Base-by-base conservation (phyloP, 73 alveolate species). In the Paramecium octaurelia region DNA sequence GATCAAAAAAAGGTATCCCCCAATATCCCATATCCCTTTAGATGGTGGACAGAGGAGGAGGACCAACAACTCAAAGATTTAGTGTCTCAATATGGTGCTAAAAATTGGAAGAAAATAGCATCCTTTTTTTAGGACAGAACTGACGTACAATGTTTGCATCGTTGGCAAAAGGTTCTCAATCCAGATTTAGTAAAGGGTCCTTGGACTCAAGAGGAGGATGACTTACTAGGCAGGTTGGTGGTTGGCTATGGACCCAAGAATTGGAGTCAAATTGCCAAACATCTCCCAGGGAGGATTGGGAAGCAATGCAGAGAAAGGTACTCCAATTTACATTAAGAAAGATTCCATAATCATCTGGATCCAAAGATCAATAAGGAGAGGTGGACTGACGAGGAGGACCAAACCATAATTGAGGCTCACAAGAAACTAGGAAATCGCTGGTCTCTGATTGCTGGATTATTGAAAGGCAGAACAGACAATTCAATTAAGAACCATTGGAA, bases 281-380 rank as follows among this genome's bases (percentile, higher is more conserved):
- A 93, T 91, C 96, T 98, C 14, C 99, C 99, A n/a, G 99, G 99
- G 14, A 71, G 99, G 35, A 98, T 98, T 1, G 99, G 99, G 2
- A 98, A 98, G 64, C 95, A 98, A 88, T 98, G 99, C 85, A 86
- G 99, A 93, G 99, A 98, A 86, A 95, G 93, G 93, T 87, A 64
- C 2, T 8, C 14, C 12, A 12, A 38, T 42, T 27, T 14, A 35
- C 5, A 35, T 34, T 36, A 14, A 58, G 4, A 5, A 54, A 88
- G 99, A 94, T 98, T 99, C 98, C 99, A 97, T 92, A 98, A 98
- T 92, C 99, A 98, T 89, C 86, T 98, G 36, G 96, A 97, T 89
- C 99, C 99, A 12, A 92, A 92, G 27, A 97, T 98, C 23, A 97
- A 97, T 71, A 96, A 96, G 77, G 96, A 97, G 54, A 88, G 97